Evolutionary conservation across 495 filamentous ascomycete species (phyloP).

Genomic region (Aspergillus sclerotioniger): DNA sequence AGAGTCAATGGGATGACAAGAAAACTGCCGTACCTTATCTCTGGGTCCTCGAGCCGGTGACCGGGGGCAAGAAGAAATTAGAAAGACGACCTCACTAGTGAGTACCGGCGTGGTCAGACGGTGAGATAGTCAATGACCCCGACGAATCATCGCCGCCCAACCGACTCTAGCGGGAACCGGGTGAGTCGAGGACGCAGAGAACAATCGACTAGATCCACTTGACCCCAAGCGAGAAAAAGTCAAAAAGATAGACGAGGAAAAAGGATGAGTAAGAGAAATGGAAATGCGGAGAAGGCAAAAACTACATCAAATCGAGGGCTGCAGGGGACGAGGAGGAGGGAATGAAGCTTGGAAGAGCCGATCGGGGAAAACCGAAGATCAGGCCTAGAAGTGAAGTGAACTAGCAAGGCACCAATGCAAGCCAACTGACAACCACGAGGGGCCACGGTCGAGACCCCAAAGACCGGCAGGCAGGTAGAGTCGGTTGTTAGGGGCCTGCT

Average conservation of each 20-base stretch:
- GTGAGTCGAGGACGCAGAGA: neutral
- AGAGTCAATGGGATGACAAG: neutral
- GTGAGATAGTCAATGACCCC: neutral
- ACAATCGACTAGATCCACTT: neutral
- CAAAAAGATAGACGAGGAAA: neutral
- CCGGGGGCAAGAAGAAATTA: neutral
- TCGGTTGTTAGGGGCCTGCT: neutral
- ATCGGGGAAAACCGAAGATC: neutral
- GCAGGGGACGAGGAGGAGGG: neutral
- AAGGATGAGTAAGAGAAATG: slow-evolving; percentile 2
- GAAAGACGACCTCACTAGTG: neutral
- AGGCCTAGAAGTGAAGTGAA: neutral
- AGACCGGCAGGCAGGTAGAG: neutral
- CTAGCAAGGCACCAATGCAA: neutral
- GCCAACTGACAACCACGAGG: neutral
- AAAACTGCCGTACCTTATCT: slow-evolving; percentile 1
- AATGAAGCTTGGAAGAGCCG: neutral
- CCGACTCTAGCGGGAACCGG: neutral
- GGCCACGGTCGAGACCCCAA: no score
- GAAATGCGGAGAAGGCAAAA: neutral
- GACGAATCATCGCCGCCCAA: neutral
- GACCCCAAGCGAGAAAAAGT: neutral
- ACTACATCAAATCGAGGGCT: neutral
- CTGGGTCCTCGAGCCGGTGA: neutral
- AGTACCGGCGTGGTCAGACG: neutral